Base-by-base conservation (phyloP, 352 stramenopile species). In the Pythium coloratum region DNA sequence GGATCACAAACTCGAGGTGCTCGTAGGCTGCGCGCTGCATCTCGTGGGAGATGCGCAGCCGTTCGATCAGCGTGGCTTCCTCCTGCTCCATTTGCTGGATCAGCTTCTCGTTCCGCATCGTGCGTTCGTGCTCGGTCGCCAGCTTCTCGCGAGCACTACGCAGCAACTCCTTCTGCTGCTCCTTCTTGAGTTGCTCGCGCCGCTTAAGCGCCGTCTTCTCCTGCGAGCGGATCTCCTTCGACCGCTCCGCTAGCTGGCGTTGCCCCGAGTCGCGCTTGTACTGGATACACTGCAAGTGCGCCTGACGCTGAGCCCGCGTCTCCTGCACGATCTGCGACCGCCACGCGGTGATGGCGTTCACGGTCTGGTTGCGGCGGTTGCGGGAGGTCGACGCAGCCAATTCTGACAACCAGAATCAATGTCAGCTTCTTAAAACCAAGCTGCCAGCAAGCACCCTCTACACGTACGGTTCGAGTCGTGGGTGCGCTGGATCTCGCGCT, bases 31-130 rank as follows among this genome's bases (percentile, higher is more conserved):
- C 71, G 28, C 77, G 81, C 67, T 91, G 82, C 54, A 87, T 64
- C 38, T 90, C 82, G 60, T 92, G 82, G 42, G 82, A 88, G 13
- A 88, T 56, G 6, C 80, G 73, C 33, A 92, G 66, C 24, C 77
- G 80, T 32, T 86, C 82, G 44, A 92, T 88, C 55, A 92, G 61
- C 40, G 81, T 69, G 14, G 71, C 64, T 26, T 92, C 82, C 28
- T 92, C 81, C 2, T 61, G 64, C 36, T 90, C 82, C 82, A 92
- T 89, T 32, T 86, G 69, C 42, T 82, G 64, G 61, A 92, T 86
- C 16, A 86, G 76, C 32, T 77, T 78, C 55, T 92, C 79, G 12
- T 83, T 85, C 42, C 54, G 30, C 34, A 78, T 67, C 70, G 72
- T 76, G 36, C 82, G 83, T 67, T 88, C 77, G 62, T 87, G 74